Percentiles rank a stretch among this genome's conserved stretches.
Conservation (phyloP, 2,329 filamentous ascomycete genomes). For the Raffaelea deltoideospora region DNA sequence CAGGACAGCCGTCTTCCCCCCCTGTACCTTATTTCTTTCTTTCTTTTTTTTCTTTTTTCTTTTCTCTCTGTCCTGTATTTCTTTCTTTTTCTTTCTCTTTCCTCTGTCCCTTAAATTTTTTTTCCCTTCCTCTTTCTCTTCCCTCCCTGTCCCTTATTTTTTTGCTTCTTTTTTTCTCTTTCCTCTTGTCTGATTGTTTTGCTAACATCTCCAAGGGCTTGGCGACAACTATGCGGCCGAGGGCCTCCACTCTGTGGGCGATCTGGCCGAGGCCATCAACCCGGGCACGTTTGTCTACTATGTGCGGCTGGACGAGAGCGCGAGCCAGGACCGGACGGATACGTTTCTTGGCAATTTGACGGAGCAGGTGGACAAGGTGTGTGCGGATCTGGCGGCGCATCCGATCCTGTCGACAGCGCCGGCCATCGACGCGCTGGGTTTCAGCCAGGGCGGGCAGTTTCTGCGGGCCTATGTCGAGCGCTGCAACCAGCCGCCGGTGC, state of each 20-base stretch:
- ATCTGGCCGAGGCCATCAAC: slow-evolving; percentile 56
- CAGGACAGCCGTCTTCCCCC: no score
- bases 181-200: no score
- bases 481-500: slow-evolving; percentile 62
- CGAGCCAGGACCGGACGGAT: slow-evolving; percentile 56
- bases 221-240: slow-evolving; percentile 63
- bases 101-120: not conserved
- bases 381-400: slow-evolving; percentile 58
- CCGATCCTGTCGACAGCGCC: slow-evolving; percentile 69
- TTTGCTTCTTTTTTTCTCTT: no score
- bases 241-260: slow-evolving; percentile 55
- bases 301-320: slow-evolving; percentile 54
- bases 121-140: no score
- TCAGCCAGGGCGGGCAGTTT: slow-evolving; percentile 93
- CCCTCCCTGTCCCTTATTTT: no score
- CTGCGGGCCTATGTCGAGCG: slow-evolving; percentile 81
- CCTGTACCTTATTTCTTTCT: no score
- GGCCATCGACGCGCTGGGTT: slow-evolving; percentile 79
- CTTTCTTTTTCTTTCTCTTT: not conserved
- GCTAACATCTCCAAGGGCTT: slow-evolving; percentile 28
- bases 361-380: slow-evolving; percentile 60
- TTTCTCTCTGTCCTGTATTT: no score
- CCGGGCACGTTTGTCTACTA: slow-evolving; percentile 77
- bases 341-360: slow-evolving; percentile 89
- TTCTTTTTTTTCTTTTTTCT: no score